Evolutionary conservation across 176 grass and related monocot species (phyloP).

Genomic region (Coix lacrymajobi): DNA sequence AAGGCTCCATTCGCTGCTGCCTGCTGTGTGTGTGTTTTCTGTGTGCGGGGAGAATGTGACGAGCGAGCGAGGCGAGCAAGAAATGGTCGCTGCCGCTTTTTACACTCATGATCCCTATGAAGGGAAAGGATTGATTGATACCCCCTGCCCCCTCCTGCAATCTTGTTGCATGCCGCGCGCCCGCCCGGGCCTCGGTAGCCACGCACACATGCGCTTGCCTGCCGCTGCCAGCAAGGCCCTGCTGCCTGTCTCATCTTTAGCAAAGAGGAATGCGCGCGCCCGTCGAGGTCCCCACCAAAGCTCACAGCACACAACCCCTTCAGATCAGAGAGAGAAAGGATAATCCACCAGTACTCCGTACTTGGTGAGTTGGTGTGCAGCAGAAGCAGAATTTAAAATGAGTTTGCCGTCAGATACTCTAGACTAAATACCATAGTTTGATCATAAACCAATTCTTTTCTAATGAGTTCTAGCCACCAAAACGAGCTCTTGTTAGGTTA

Average conservation of each 20-base stretch:
- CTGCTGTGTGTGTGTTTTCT: background rate
- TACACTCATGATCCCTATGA: conserved; percentile 35
- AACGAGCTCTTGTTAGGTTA: too few species aligned
- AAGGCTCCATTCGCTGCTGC: background rate
- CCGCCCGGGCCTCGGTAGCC: conserved; percentile 36
- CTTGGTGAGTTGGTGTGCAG: background rate
- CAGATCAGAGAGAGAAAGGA: too few species aligned
- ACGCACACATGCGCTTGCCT: conserved; percentile 41
- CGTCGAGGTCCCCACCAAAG: conserved; percentile 19
- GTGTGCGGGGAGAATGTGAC: background rate
- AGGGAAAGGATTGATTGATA: background rate
- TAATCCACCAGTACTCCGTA: background rate
- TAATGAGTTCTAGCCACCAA: too few species aligned
- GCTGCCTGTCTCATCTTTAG: conserved; percentile 28
- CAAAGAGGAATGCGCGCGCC: conserved; percentile 37
- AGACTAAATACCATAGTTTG: too few species aligned
- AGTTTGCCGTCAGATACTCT: too few species aligned
- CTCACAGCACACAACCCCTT: conserved; percentile 17
- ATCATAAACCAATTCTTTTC: too few species aligned
- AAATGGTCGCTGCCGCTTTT: background rate
- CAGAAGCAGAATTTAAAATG: background rate
- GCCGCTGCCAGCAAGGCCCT: background rate
- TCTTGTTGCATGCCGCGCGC: too few species aligned
- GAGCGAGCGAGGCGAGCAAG: background rate
- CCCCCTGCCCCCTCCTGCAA: background rate